phyloP scores from a whole-genome alignment of 192 early-diverging fungal genomes.

The Gaertneriomyces semiglobifer region DNA sequence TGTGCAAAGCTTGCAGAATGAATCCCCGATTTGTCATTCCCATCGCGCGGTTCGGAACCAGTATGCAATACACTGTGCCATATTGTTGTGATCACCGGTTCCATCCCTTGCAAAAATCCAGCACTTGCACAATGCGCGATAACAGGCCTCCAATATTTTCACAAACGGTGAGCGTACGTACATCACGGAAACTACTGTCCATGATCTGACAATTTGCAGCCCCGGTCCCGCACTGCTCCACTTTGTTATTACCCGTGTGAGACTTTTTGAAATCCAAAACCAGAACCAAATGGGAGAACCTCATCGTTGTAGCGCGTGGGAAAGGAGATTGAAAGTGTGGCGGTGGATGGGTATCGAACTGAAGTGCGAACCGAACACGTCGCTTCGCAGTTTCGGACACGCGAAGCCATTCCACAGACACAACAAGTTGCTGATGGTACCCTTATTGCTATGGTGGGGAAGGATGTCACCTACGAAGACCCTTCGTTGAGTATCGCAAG shows the following conservation, averaged over 20 bases:
- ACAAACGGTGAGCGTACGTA: constrained; percentile 4
- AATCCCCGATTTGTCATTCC: background rate
- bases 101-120: too few relatives aligned
- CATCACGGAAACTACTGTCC: constrained; percentile 65
- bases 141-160: too few relatives aligned
- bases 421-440: constrained; percentile 1
- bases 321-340: too few relatives aligned
- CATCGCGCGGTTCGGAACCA: background rate
- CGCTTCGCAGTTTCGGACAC: background rate
- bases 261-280: too few relatives aligned
- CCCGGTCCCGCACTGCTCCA: constrained; percentile 92
- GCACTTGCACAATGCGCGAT: too few relatives aligned
- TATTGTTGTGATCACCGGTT: too few relatives aligned
- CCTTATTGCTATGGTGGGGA: constrained; percentile 4
- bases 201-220: constrained; percentile 76
- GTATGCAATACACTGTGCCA: background rate
- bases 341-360: too few relatives aligned
- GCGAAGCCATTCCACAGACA: constrained; percentile 2
- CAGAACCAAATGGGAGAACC: too few relatives aligned
- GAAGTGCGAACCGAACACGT: too few relatives aligned
- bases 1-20: background rate
- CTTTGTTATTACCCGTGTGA: constrained; percentile 70
- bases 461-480: constrained; percentile 2
- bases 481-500: constrained; percentile 5
- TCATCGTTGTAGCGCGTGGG: too few relatives aligned